Percentiles rank a stretch among this genome's conserved stretches.
Evolutionary conservation across 345 rosid genomes (phyloP).

Genomic region (Carallia pectinifolia): DNA sequence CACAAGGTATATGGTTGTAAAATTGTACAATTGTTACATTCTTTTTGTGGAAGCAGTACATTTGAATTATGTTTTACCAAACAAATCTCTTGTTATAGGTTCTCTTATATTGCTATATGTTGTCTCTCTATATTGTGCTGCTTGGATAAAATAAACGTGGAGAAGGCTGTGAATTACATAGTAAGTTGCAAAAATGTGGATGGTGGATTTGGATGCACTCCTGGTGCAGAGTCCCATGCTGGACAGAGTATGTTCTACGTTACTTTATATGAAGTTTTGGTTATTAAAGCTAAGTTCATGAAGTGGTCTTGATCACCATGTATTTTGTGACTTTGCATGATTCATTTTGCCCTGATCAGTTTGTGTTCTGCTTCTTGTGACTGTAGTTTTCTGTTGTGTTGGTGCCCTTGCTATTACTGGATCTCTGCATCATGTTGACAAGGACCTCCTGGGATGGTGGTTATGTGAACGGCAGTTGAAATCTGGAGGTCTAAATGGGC

Average conservation of each 20-base stretch:
- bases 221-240: constrained; percentile 93
- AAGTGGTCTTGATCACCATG: not conserved
- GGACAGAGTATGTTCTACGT: constrained; percentile 72
- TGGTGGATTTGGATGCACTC: constrained; percentile 96
- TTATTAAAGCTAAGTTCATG: not conserved
- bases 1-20: constrained; percentile 45
- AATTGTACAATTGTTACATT: no score
- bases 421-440: constrained; percentile 76
- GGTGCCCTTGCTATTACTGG: constrained; percentile 92
- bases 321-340: not conserved
- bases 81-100: constrained; percentile 39
- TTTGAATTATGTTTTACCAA: not conserved
- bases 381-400: constrained; percentile 86
- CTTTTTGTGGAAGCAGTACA: no score
- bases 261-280: not conserved
- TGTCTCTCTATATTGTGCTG: constrained; percentile 66
- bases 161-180: constrained; percentile 73
- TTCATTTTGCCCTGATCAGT: not conserved
- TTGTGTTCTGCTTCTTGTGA: constrained; percentile 5
- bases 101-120: constrained; percentile 81
- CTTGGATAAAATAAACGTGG: constrained; percentile 65
- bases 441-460: constrained; percentile 98
- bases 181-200: constrained; percentile 88
- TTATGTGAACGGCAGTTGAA: constrained; percentile 80
- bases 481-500: constrained; percentile 82